Evolutionary conservation across 345 rosid species (phyloP).

Genomic region (Pistacia integerrima): DNA sequence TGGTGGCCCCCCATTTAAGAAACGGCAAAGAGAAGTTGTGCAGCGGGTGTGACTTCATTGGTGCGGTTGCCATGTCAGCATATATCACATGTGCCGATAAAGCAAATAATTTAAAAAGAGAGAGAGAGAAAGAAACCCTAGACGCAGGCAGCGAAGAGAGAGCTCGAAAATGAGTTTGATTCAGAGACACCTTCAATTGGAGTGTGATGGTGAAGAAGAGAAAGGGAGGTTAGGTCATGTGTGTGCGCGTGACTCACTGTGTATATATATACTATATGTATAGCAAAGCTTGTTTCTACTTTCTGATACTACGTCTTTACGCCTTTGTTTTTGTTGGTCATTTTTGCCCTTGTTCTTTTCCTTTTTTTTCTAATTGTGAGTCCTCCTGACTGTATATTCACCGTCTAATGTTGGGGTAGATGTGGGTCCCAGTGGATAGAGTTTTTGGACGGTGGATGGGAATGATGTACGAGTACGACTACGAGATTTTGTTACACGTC

Average conservation of each 20-base stretch:
- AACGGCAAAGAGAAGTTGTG: constrained; percentile 68
- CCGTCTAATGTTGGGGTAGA: too few relatives aligned
- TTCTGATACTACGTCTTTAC: too few relatives aligned
- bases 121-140: constrained; percentile 3
- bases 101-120: neutral
- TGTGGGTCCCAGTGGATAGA: too few relatives aligned
- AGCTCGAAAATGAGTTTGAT: neutral
- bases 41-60: constrained; percentile 70
- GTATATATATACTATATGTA: neutral
- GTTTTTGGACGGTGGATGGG: neutral
- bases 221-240: constrained; percentile 2
- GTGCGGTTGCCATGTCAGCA: constrained; percentile 51
- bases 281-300: neutral
- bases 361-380: neutral
- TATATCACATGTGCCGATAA: neutral
- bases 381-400: neutral
- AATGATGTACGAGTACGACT: too few relatives aligned
- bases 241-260: neutral
- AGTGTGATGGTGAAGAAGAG: neutral
- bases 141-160: neutral
- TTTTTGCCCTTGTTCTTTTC: neutral
- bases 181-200: neutral
- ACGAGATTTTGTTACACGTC: neutral
- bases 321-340: neutral
- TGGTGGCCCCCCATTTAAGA: constrained; percentile 53